Evolutionary conservation across 495 filamentous ascomycete genomes (phyloP), one percentile per base, ranked within the genome.

Genomic region (Penicillium egyptiacum): DNA sequence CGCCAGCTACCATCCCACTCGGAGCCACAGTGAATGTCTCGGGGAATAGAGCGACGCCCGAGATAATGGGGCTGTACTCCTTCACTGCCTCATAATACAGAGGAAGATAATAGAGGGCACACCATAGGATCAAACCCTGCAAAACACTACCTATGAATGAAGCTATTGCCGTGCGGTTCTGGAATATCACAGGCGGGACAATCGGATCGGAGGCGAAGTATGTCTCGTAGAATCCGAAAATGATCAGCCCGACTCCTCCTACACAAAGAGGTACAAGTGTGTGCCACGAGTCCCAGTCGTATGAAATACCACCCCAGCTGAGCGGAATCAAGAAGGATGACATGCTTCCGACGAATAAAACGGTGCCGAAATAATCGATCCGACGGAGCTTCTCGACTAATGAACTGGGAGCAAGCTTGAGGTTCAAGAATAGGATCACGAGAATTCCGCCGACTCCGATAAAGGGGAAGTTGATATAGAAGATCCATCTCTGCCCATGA

Each of bases 291-390:
- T 57, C 45, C 81, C 81, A 83, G 3, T 69, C 42, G 49, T 79
- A 83, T 25, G 76, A 67, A 2, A 78, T 64, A 31, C 79, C 80
- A 40, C 80, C 80, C 80, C 80, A 81, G 4, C 77, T 75, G 7
- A 83, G 60, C 0, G 77, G 77, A 30, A 83, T 75, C 26, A 81
- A 55, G 53, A 83, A 79, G 3, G 74, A 72, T 1, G 80, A 76
- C 7, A 64, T 45, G 47, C 71, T 72, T 73, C 72, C 76, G 12
- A 79, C 74, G 62, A 89, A 88, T 2, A 88, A 23, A 0, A 81
- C 53, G 7, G 75, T 73, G 0, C 87, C 86, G 30, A 82, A 31
- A 78, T 85, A 88, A 60, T 90, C 87, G 22, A 87, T 79, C 19
- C 67, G 69, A 17, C 64, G 60, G 5, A 85, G 66, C 62, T 82